Evolutionary conservation across 208 protist genomes (phyloP).

Genomic region (Crithidia fasciculata): DNA sequence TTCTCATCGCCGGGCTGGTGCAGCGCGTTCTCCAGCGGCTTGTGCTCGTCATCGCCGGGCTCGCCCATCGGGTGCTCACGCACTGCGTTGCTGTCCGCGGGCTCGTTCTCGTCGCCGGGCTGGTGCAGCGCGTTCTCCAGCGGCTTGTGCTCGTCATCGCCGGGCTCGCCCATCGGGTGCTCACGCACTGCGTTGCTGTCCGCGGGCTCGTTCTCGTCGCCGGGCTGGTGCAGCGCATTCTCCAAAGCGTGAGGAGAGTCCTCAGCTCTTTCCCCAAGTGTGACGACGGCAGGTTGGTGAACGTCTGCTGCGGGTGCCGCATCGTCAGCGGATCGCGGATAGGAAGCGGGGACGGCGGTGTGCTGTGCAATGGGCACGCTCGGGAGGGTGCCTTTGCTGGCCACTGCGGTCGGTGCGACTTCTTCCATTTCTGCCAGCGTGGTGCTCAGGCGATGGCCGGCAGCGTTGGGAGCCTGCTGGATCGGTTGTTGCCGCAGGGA

Average conservation of each 20-base stretch:
- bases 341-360: not conserved
- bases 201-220: slow-evolving; percentile 13
- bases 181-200: slow-evolving; percentile 17
- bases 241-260: not conserved
- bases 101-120: too few relatives aligned
- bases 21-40: too few relatives aligned
- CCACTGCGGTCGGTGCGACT: not conserved
- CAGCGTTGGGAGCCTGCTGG: not conserved
- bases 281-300: not conserved
- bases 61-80: too few relatives aligned
- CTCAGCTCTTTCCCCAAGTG: not conserved
- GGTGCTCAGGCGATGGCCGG: not conserved
- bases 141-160: slow-evolving; percentile 23
- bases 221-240: slow-evolving; percentile 10
- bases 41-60: too few relatives aligned
- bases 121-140: slow-evolving; percentile 5
- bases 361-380: slow-evolving; percentile 7
- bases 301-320: not conserved
- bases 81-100: too few relatives aligned
- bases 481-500: not conserved
- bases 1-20: too few relatives aligned
- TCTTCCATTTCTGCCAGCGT: not conserved
- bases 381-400: not conserved
- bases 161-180: slow-evolving; percentile 26
- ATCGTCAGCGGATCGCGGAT: not conserved